Conservation (phyloP, 164 flowering plant genomes). For the Magnolia changhungtana region DNA sequence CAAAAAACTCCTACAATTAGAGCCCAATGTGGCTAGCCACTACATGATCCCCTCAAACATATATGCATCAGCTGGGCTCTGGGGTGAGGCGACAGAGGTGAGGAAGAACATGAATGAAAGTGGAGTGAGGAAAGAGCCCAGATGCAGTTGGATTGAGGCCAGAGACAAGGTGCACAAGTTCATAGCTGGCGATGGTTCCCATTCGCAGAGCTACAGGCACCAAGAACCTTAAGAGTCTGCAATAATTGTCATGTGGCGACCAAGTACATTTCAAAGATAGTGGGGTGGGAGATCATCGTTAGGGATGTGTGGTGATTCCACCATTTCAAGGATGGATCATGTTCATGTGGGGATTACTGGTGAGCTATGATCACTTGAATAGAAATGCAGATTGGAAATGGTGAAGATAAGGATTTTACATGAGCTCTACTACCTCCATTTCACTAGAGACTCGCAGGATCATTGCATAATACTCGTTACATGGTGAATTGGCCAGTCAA, state of each 20-base stretch:
- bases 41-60: slow-evolving; percentile 76
- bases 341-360: slow-evolving; percentile 91
- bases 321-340: slow-evolving; percentile 66
- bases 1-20: slow-evolving; percentile 43
- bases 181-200: slow-evolving; percentile 62
- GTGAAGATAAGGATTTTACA: background rate
- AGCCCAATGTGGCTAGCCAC: slow-evolving; percentile 77
- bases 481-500: too few relatives aligned
- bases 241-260: slow-evolving; percentile 75
- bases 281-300: slow-evolving; percentile 59
- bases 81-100: slow-evolving; percentile 64
- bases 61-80: slow-evolving; percentile 68
- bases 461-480: too few relatives aligned
- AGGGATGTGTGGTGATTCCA: slow-evolving; percentile 81
- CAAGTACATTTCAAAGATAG: slow-evolving; percentile 66
- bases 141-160: slow-evolving; percentile 82
- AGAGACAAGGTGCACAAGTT: slow-evolving; percentile 64
- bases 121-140: slow-evolving; percentile 79
- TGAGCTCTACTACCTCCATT: background rate
- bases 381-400: background rate
- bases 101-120: slow-evolving; percentile 57
- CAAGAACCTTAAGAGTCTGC: slow-evolving; percentile 53
- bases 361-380: slow-evolving; percentile 19
- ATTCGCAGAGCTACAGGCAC: slow-evolving; percentile 52
- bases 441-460: background rate